These are phyloP conservation scores for Conticribra guillardii DNA, from an alignment of 108 stramenopile species.

Conservation along the genomic window DNA sequence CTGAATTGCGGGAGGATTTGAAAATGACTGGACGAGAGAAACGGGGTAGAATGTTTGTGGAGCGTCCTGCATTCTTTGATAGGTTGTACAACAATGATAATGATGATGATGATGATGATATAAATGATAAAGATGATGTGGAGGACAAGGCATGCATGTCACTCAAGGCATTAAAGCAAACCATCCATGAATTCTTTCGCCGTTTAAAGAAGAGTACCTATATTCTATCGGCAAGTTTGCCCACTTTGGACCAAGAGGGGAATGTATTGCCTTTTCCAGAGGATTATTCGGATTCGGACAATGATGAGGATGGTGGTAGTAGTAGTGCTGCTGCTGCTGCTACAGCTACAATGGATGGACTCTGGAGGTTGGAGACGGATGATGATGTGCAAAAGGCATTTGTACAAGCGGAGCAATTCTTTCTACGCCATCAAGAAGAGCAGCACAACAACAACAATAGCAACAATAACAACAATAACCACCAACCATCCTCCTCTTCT, in stretches of 20 bases:
- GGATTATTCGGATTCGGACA: slow-evolving; percentile 19
- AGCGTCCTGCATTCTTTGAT: slow-evolving; percentile 33
- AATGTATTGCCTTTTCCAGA: slow-evolving; percentile 37
- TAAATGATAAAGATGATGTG: slow-evolving; percentile 3
- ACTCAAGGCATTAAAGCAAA: slow-evolving; percentile 63
- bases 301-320: too few species aligned
- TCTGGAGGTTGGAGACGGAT: slow-evolving; percentile 68
- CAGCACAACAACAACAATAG: slow-evolving; percentile 15
- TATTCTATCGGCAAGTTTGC: slow-evolving; percentile 68
- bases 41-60: slow-evolving; percentile 84
- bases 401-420: slow-evolving; percentile 65
- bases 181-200: slow-evolving; percentile 81
- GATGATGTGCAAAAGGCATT: slow-evolving; percentile 77
- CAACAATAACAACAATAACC: slow-evolving; percentile 3
- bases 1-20: slow-evolving; percentile 64
- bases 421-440: slow-evolving; percentile 34
- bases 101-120: neutral
- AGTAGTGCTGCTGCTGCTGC: too few species aligned
- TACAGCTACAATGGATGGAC: too few species aligned
- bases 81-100: neutral
- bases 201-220: slow-evolving; percentile 74
- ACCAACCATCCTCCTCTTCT: neutral
- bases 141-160: slow-evolving; percentile 52
- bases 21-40: slow-evolving; percentile 84
- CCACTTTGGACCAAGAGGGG: slow-evolving; percentile 61